Evolutionary conservation across 352 stramenopile genomes (phyloP).

Genomic region (Blastocystis sp.): DNA sequence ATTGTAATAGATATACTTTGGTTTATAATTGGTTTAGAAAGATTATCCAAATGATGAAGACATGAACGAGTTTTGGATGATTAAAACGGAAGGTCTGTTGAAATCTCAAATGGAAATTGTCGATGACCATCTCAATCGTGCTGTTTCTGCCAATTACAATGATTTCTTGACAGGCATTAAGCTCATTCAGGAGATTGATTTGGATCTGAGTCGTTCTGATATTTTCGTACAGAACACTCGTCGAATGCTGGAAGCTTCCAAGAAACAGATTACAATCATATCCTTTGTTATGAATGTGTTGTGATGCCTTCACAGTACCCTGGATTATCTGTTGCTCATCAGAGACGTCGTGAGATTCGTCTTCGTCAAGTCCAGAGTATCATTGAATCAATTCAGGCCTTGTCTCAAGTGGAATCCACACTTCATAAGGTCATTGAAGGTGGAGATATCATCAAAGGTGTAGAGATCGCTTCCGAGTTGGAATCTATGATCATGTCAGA

Average conservation of each 20-base stretch:
- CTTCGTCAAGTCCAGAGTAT: conserved; percentile 56
- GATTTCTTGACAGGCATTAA: conserved; percentile 60
- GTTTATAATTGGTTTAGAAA: conserved; percentile 3
- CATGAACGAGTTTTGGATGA: conserved; percentile 62
- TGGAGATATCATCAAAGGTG: conserved; percentile 57
- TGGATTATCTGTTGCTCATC: conserved; percentile 35
- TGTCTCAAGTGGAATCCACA: conserved; percentile 34
- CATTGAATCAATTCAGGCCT: conserved; percentile 34
- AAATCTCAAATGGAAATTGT: conserved; percentile 62
- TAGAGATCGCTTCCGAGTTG: conserved; percentile 54
- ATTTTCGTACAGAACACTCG: conserved; percentile 56
- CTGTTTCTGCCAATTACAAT: conserved; percentile 60
- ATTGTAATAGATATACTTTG: neutral
- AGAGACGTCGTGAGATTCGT: conserved; percentile 23
- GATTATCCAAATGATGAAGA: conserved; percentile 59
- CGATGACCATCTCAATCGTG: conserved; percentile 56
- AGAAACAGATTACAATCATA: conserved; percentile 51
- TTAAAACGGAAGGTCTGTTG: conserved; percentile 52
- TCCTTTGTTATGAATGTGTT: neutral
- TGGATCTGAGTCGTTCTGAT: conserved; percentile 59
- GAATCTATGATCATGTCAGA: conserved; percentile 60
- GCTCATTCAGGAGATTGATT: conserved; percentile 62
- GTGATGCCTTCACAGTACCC: neutral
- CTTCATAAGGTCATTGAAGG: conserved; percentile 54
- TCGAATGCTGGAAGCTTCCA: conserved; percentile 44